These are phyloP conservation scores for Yarrowia galli DNA, from an alignment of 1,139 yeast genomes.

Conservation along the genomic window DNA sequence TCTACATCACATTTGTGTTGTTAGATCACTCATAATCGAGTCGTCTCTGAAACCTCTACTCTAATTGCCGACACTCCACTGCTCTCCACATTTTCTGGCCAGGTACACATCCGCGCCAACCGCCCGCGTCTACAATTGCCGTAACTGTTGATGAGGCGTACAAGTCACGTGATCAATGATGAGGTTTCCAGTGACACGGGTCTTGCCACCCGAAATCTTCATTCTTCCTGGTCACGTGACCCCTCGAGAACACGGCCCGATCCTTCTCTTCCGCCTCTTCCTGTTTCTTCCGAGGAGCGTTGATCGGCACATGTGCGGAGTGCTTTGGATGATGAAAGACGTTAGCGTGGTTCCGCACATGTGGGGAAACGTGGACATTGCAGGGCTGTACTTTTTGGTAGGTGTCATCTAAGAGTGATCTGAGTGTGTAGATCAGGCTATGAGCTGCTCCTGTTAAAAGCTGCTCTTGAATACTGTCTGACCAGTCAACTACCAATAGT, in stretches of 20 bases:
- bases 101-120: slow-evolving; percentile 1
- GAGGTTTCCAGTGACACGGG: too few relatives aligned
- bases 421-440: too few relatives aligned
- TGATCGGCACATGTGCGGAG: slow-evolving; percentile 31
- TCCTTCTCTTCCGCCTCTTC: background rate
- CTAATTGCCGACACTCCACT: background rate
- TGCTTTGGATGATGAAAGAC: background rate
- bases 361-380: slow-evolving; percentile 16
- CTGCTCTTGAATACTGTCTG: too few relatives aligned
- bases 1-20: background rate
- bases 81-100: background rate
- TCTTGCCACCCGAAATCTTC: too few relatives aligned
- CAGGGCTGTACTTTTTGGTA: too few relatives aligned
- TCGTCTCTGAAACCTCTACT: background rate
- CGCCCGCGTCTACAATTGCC: slow-evolving; percentile 25
- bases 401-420: too few relatives aligned
- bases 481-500: too few relatives aligned
- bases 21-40: too few relatives aligned
- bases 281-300: background rate
- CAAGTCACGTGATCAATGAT: background rate
- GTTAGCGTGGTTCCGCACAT: slow-evolving; percentile 11
- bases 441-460: too few relatives aligned
- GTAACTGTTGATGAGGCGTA: background rate
- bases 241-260: too few relatives aligned
- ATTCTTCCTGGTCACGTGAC: background rate